phyloP scores from a whole-genome alignment of 2,329 filamentous ascomycete species.

The Fusarium verrucosum region DNA sequence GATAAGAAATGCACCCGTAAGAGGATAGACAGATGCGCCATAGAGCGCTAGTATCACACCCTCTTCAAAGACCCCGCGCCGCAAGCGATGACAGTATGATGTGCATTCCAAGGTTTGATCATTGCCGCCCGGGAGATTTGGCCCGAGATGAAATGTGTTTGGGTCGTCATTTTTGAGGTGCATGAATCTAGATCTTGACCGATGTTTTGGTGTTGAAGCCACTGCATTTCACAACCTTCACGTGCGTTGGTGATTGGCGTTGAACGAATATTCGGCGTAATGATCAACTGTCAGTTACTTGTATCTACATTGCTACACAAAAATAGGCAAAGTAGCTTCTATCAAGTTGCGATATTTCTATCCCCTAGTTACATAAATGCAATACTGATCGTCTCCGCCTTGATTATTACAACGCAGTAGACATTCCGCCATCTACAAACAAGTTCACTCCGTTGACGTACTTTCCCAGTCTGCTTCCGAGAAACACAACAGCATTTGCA shows the following conservation, averaged over 20 bases:
- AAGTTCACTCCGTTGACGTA: conserved; percentile 37
- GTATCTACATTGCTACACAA: too few relatives aligned
- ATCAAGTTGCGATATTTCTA: neutral
- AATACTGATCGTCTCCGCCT: too few relatives aligned
- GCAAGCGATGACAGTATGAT: conserved; percentile 23
- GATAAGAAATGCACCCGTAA: conserved; percentile 22
- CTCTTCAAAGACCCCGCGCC: conserved; percentile 5
- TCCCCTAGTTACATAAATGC: neutral
- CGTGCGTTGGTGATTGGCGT: neutral
- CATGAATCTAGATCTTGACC: neutral
- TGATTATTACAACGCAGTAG: neutral
- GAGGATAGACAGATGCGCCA: conserved; percentile 13
- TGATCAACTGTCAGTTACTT: neutral
- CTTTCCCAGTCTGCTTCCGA: conserved; percentile 35
- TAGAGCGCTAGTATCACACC: conserved; percentile 14
- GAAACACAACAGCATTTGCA: conserved; percentile 39
- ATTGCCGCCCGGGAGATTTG: conserved; percentile 13
- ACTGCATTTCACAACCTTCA: neutral
- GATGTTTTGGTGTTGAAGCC: neutral
- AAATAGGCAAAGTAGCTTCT: conserved; percentile 17
- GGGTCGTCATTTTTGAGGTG: neutral
- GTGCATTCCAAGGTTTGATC: conserved; percentile 19
- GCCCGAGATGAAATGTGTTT: conserved; percentile 22
- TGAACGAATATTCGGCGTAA: neutral
- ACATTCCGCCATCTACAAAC: conserved; percentile 38